These are phyloP conservation scores for Candida andamanensis DNA, from an alignment of 805 yeast genomes.

Conservation along the genomic window DNA sequence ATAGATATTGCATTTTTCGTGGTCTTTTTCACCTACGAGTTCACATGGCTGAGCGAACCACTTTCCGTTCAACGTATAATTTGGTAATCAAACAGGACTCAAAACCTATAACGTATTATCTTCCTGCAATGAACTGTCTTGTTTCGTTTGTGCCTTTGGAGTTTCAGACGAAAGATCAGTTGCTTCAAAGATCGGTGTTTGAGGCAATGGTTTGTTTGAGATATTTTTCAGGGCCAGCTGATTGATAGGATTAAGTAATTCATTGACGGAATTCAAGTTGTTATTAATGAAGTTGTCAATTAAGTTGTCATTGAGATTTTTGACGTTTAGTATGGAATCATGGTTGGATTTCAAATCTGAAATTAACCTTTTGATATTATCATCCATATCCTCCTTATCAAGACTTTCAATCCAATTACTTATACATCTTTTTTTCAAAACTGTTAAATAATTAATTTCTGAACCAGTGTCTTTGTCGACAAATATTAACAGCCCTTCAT, in stretches of 20 bases:
- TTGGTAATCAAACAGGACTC: too few species aligned
- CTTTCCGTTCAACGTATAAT: slow-evolving; percentile 69
- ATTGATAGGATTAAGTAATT: slow-evolving; percentile 5
- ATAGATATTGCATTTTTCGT: slow-evolving; percentile 50
- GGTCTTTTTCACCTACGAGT: slow-evolving; percentile 58
- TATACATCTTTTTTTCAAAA: slow-evolving; percentile 28
- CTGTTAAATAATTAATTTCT: slow-evolving; percentile 39
- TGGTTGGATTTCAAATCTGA: slow-evolving; percentile 18
- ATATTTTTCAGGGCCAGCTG: neutral
- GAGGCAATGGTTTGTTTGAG: neutral
- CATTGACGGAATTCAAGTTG: slow-evolving; percentile 17
- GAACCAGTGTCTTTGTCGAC: slow-evolving; percentile 53
- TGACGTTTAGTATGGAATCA: slow-evolving; percentile 16
- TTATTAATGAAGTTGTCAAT: slow-evolving; percentile 28
- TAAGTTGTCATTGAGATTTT: slow-evolving; percentile 14
- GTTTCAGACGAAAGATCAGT: too few species aligned
- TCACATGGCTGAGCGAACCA: slow-evolving; percentile 60
- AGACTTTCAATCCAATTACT: slow-evolving; percentile 29
- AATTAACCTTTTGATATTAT: slow-evolving; percentile 11
- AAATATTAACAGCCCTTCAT: slow-evolving; percentile 69
- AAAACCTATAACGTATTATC: too few species aligned
- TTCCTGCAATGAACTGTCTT: neutral
- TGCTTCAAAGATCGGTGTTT: too few species aligned
- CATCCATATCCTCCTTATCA: slow-evolving; percentile 13
- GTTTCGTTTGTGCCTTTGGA: neutral